Conservation (phyloP, 1,139 yeast species). For the Waltiozyma sp. region DNA sequence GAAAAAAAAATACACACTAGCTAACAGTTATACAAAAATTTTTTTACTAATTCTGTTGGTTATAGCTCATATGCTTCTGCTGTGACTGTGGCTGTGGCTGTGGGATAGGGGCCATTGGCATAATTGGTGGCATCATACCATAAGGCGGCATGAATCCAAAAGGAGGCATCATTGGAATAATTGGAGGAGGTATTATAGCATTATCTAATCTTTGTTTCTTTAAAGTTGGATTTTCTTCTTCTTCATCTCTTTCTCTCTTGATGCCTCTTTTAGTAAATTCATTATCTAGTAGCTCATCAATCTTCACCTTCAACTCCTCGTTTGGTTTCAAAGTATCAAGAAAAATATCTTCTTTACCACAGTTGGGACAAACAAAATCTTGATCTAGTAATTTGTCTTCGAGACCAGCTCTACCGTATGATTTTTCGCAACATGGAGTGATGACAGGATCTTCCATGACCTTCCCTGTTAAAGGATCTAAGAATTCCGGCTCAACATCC, state of each 20-base stretch:
- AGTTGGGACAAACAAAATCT: conserved; percentile 87
- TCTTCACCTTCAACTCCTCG: conserved; percentile 41
- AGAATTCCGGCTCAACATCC: conserved; percentile 47
- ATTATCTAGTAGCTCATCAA: conserved; percentile 38
- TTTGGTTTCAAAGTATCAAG: conserved; percentile 63
- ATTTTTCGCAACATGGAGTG: conserved; percentile 71
- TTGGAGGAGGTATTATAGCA: background rate
- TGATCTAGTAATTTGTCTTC: conserved; percentile 69
- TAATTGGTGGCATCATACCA: conserved; percentile 1
- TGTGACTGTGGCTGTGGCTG: background rate
- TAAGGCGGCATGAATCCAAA: background rate
- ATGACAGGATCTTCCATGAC: conserved; percentile 65
- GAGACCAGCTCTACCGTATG: conserved; percentile 48
- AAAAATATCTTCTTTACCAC: conserved; percentile 62
- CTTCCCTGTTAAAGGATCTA: conserved; percentile 49
- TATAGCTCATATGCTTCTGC: background rate
- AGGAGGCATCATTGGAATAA: conserved; percentile 8
- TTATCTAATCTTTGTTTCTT: conserved; percentile 2
- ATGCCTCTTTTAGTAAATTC: conserved; percentile 18
- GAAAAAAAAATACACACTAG: too few relatives aligned
- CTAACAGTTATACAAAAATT: too few relatives aligned
- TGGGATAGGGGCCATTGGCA: background rate
- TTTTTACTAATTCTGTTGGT: background rate
- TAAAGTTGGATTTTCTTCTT: conserved; percentile 10
- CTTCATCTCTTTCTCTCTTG: conserved; percentile 12